Evolutionary conservation across 177 flowering plant genomes (phyloP), one percentile per base, ranked within the genome.

Genomic region (Vitis hybrid): DNA sequence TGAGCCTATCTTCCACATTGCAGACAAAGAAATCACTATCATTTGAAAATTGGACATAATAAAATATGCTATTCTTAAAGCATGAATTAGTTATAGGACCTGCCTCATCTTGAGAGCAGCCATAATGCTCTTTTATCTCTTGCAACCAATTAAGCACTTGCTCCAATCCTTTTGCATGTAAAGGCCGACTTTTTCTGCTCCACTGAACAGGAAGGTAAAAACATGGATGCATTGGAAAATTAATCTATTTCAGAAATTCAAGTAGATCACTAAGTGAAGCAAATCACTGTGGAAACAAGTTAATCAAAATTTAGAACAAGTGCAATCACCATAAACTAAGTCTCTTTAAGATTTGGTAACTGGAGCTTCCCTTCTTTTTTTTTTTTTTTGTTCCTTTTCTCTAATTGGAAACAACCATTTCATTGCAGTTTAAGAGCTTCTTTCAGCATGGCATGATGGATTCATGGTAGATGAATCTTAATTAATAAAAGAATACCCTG

Each of bases 171-270:
- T 81, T 80, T 26, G 87, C 88, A 86, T 89, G 97, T 72, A 93
- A 80, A 73, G 85, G 76, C 68, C 93, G 83, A 72, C 93, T 87
- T 82, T 88, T 91, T 72, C 81, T 85, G 83, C 82, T 91, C 98
- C 98, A 91, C 98, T 93, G 80, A 71, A 79, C 30, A 58, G 57
- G 62, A 76, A 3, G 18, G 30, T 62, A 67, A 66, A 59, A 69
- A 18, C n/a, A 67, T 60, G 13, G 50, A n/a, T 54, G 64, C 17
- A 48, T 18, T 26, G 68, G 2, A 58, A 63, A 21, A 50, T 2
- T 19, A 18, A 18, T 9, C 40, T 17, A 15, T 26, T 26, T 62
- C 15, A 61, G 49, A 63, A 63, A 19, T 45, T 63, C 51, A 6
- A 45, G 14, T 21, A 45, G 54, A 15, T 19, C 15, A 3, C 30